Evolutionary conservation across 2,329 filamentous ascomycete species (phyloP), one percentile per base, ranked within the genome.

Genomic region (Huntiella savannae): DNA sequence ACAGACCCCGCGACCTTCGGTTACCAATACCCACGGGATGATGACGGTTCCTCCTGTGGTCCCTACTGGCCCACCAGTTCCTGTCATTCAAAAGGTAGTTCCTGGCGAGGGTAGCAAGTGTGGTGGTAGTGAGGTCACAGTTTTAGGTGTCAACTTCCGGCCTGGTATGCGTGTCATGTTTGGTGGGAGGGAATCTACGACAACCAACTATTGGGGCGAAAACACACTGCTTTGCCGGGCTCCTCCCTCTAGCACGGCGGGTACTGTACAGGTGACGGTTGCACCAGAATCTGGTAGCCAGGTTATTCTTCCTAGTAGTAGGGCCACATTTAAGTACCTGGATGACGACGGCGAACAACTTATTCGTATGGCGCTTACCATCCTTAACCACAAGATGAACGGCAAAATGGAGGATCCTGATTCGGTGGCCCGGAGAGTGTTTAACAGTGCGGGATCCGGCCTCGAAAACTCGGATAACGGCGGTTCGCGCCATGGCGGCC

Each of bases 41-140:
- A 50, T 47, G 36, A n/a, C 34, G 12, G 45, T 43, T 40, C 37
- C 45, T 16, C 48, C 45, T 4, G 45, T 43, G n/a, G 38, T 36
- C 4, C 36, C 42, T n/a, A 36, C 44, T 15, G 22, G 17, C 5
- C 36, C 34, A 3, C 41, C 43, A 19, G 33, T 34, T 6, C 66
- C 71, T 2, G 73, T 79, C 13, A 88, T 92, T 16, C 79, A 84
- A 58, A 88, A 87, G 58, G 70, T 94, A 51, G 83, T 91, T 33
- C 86, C 87, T 0, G 72, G 71, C 28, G 82, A 92, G 59, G 86
- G 86, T 0, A 82, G 86, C 5, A 82, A 78, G 49, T 75, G 75
- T 33, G 86, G 86, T 49, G 86, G 86, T 37, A 86, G 84, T 45
- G 86, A 95, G 59, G 84, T 94, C 3, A 88, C 83, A 0, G 73